Evolutionary conservation across 257 asterid genomes (phyloP).

Genomic region (Lycium ferocissimum): DNA sequence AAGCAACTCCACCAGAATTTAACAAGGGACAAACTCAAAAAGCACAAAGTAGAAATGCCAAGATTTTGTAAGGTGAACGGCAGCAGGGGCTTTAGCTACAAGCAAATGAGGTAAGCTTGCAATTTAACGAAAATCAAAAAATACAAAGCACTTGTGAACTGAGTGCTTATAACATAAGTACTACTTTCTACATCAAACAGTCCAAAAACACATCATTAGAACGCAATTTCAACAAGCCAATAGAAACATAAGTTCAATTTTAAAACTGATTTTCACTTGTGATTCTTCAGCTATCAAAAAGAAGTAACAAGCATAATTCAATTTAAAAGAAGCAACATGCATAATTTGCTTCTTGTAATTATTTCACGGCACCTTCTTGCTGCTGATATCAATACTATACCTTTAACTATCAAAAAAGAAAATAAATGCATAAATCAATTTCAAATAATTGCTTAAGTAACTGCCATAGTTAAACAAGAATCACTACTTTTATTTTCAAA

Average conservation of each 20-base stretch:
- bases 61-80: neutral
- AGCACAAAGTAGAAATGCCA: conserved; percentile 1
- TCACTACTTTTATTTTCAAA: neutral
- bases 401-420: neutral
- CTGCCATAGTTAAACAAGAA: neutral
- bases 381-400: neutral
- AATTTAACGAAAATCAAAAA: neutral
- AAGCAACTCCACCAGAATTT: neutral
- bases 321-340: neutral
- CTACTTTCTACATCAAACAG: neutral
- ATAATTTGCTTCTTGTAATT: neutral
- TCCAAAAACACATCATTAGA: neutral
- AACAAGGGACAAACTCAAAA: neutral
- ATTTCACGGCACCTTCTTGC: neutral
- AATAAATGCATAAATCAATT: neutral
- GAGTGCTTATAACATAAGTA: neutral
- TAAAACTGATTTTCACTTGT: neutral
- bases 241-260: neutral
- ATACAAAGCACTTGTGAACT: neutral
- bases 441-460: neutral
- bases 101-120: neutral
- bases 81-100: conserved; percentile 1
- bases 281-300: neutral
- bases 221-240: neutral
- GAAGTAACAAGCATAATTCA: neutral